phyloP scores from a whole-genome alignment of 148 eudicot species.

The Chenopodium formosanum region DNA sequence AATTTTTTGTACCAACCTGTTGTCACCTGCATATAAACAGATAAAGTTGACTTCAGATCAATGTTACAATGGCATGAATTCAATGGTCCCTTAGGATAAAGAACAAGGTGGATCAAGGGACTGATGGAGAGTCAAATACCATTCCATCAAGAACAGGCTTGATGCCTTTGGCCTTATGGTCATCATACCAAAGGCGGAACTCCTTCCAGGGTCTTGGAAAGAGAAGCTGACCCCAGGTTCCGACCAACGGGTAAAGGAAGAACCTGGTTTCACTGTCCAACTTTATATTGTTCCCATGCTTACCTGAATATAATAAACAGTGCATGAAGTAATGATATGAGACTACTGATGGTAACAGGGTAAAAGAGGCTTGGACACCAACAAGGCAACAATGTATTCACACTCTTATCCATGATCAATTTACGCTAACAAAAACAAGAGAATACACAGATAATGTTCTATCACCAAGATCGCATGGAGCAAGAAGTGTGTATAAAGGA shows the following conservation, averaged over 20 bases:
- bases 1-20: conserved; percentile 93
- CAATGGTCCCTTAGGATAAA: not conserved
- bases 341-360: not conserved
- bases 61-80: not conserved
- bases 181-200: conserved; percentile 91
- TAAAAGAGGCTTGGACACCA: not conserved
- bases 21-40: conserved; percentile 58
- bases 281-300: conserved; percentile 88
- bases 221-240: conserved; percentile 99
- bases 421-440: not conserved
- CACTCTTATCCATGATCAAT: not conserved
- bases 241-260: conserved; percentile 93
- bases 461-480: not conserved
- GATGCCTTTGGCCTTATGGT: conserved; percentile 72
- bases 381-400: too few relatives aligned
- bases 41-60: not conserved
- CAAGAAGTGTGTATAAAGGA: not conserved
- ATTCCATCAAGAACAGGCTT: conserved; percentile 90
- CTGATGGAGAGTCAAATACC: conserved; percentile 41
- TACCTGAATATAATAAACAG: conserved; percentile 50
- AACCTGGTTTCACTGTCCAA: conserved; percentile 58
- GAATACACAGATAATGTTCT: not conserved
- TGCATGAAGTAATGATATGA: not conserved
- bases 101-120: not conserved
- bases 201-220: conserved; percentile 99